Base-by-base conservation (phyloP, 139 green algal genomes). In the Mesotaenium endlicherianum region DNA sequence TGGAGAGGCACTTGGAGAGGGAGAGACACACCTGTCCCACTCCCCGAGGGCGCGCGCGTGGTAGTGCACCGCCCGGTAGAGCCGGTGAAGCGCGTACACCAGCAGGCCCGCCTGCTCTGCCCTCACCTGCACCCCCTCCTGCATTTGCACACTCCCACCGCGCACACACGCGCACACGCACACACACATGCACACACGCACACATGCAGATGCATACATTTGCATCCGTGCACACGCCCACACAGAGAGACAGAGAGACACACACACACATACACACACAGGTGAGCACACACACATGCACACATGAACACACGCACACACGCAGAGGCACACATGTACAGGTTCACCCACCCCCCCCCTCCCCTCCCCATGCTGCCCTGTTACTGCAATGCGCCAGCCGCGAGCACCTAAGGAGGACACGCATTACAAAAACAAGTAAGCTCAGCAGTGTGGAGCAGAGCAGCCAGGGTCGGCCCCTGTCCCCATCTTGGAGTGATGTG, bases 31-130 rank as follows among this genome's bases (percentile, higher is more conserved):
- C 71, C 71, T 53, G 6, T 17, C 30, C 71, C 71, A 80, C 38
- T 80, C 71, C 38, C 71, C 71, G 31, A 26, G 39, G 17, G 36
- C 57, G 34, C 55, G 41, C 17, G 71, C 71, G 1, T 80, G 71
- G 6, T 39, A 40, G 8, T 80, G 71, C 71, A 85, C 78, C 17
- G 45, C 44, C 39, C 42, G 26, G 44, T 85, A 80, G 2, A 85
- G 78, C 47, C 43, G 50, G n/a, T 85, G 68, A 11, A 85, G 69
- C 26, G 42, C 38, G 74, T 84, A 85, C 36, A 85, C n/a, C 44
- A 85, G 74, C 64, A 83, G 26, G n/a, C 78, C 78, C 31, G 5
- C 34, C 58, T 78, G 75, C 30, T 16, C 49, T 42, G 40, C 49
- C 30, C 75, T 72, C 11, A 72, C 6, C 36, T 6, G 20, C 8